A percentile compares a stretch with the other conserved stretches of the same genome.
Evolutionary conservation across 805 yeast genomes (phyloP).

Genomic region (Starmera caribaea): DNA sequence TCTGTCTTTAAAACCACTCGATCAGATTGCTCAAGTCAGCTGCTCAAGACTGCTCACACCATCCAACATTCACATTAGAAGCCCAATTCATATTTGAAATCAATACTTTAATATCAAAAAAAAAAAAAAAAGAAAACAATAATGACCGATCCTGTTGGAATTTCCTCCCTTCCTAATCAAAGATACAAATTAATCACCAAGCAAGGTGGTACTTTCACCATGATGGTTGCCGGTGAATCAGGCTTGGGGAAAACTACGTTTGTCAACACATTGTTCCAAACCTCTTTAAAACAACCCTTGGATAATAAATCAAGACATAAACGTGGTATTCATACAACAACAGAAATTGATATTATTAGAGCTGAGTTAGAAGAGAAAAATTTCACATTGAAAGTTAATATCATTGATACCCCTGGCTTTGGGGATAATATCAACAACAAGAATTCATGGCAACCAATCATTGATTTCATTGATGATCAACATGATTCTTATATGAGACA

Average conservation of each 20-base stretch:
- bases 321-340: constrained; percentile 57
- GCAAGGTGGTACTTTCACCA: constrained; percentile 65
- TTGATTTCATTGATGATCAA: constrained; percentile 87
- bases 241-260: constrained; percentile 93
- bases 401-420: constrained; percentile 90
- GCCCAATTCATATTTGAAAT: too few relatives aligned
- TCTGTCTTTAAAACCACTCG: too few relatives aligned
- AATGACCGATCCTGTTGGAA: constrained; percentile 20
- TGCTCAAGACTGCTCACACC: too few relatives aligned
- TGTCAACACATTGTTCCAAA: constrained; percentile 75
- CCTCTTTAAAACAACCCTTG: constrained; percentile 49
- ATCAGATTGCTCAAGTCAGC: too few relatives aligned
- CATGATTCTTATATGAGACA: constrained; percentile 83
- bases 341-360: constrained; percentile 67
- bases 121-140: background rate
- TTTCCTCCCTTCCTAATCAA: constrained; percentile 21
- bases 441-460: constrained; percentile 78
- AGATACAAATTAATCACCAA: constrained; percentile 67
- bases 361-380: constrained; percentile 82
- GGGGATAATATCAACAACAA: constrained; percentile 85
- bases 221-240: constrained; percentile 86
- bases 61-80: too few relatives aligned
- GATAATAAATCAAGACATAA: constrained; percentile 33
- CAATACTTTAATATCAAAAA: too few relatives aligned
- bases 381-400: constrained; percentile 64